Evolutionary conservation across 306 rosid species (phyloP).

Genomic region (Calophaca sinica): DNA sequence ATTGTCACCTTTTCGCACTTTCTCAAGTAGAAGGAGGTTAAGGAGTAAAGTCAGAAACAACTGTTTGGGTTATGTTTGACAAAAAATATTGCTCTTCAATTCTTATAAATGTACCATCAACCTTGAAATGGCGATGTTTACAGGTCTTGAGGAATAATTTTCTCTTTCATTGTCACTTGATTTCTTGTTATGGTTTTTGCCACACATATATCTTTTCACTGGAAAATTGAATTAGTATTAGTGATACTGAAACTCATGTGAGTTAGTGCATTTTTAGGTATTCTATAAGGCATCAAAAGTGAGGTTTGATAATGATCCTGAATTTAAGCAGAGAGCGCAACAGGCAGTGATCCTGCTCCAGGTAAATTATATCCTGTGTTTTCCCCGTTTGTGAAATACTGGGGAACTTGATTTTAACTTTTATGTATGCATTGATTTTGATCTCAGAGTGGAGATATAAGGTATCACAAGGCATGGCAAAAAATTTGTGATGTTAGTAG

Average conservation of each 20-base stretch:
- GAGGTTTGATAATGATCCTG: constrained; percentile 84
- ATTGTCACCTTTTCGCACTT: not conserved
- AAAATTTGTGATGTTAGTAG: constrained; percentile 90
- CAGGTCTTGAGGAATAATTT: constrained; percentile 7
- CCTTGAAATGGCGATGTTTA: constrained; percentile 31
- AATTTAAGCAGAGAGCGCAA: constrained; percentile 87
- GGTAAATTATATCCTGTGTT: constrained; percentile 54
- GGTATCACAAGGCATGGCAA: constrained; percentile 80
- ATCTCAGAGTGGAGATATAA: constrained; percentile 78
- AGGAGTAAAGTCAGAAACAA: not conserved
- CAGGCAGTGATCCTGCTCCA: constrained; percentile 88
- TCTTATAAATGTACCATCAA: constrained; percentile 25
- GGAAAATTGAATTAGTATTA: constrained; percentile 24
- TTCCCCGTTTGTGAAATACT: constrained; percentile 19
- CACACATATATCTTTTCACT: not conserved
- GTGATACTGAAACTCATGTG: constrained; percentile 37
- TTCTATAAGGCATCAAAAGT: constrained; percentile 88
- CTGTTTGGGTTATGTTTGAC: constrained; percentile 26
- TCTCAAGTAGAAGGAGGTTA: constrained; percentile 24
- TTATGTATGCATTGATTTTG: constrained; percentile 34
- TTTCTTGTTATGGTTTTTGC: constrained; percentile 27
- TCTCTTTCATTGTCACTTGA: constrained; percentile 20
- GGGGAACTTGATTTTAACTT: constrained; percentile 18
- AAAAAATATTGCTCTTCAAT: not conserved
- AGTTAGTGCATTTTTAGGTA: constrained; percentile 54